phyloP scores from a whole-genome alignment of 1,139 yeast genomes.

The Kodamaea arcana region DNA sequence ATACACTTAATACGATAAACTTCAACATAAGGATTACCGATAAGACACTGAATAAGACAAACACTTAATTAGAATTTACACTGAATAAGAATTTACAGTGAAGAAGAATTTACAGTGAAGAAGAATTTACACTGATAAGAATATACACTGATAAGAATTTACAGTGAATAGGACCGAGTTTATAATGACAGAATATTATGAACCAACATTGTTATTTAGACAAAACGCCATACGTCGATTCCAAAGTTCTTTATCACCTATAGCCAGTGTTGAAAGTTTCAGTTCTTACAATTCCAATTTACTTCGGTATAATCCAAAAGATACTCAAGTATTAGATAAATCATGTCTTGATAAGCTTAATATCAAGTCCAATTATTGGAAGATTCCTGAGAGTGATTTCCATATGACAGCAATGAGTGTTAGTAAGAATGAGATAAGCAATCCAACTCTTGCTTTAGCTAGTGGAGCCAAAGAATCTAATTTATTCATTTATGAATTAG shows the following conservation, averaged over 20 bases:
- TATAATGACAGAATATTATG: constrained; percentile 36
- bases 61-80: too few relatives aligned
- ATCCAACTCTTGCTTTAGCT: constrained; percentile 55
- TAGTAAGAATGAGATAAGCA: constrained; percentile 25
- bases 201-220: constrained; percentile 43
- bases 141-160: too few relatives aligned
- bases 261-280: constrained; percentile 23
- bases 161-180: too few relatives aligned
- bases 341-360: constrained; percentile 41
- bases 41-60: too few relatives aligned
- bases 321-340: constrained; percentile 33
- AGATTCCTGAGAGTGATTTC: constrained; percentile 55
- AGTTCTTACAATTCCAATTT: constrained; percentile 20
- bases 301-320: constrained; percentile 23
- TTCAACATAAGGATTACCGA: too few relatives aligned
- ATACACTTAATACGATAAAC: too few relatives aligned
- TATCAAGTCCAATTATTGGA: constrained; percentile 66
- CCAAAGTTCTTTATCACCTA: constrained; percentile 27
- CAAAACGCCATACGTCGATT: constrained; percentile 41
- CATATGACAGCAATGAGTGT: constrained; percentile 56
- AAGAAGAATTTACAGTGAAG: too few relatives aligned
- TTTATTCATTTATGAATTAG: constrained; percentile 61
- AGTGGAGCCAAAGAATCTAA: constrained; percentile 54
- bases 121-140: too few relatives aligned
- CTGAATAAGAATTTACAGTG: too few relatives aligned